A percentile compares a stretch with the other conserved stretches of the same genome.
These are phyloP conservation scores for Manihot esculenta DNA, from an alignment of 441 rosid genomes.

Conservation along the genomic window DNA sequence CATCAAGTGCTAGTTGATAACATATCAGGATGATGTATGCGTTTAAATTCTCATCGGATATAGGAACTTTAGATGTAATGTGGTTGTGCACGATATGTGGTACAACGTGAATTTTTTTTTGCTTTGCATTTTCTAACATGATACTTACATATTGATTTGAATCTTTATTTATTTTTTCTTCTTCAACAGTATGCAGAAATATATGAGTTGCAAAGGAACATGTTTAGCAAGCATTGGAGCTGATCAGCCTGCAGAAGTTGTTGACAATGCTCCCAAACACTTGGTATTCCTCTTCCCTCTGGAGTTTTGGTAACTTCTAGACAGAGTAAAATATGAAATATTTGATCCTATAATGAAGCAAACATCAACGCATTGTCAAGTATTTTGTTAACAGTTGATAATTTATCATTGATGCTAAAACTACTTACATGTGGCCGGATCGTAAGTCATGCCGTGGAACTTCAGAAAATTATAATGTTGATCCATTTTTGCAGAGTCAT, in stretches of 20 bases:
- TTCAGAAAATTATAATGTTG: background rate
- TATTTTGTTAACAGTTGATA: background rate
- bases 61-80: background rate
- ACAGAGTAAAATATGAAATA: background rate
- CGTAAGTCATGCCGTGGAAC: background rate
- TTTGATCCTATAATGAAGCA: background rate
- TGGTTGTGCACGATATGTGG: background rate
- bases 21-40: background rate
- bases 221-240: constrained; percentile 77
- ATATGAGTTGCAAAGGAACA: constrained; percentile 81
- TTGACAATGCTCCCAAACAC: constrained; percentile 75
- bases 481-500: background rate
- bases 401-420: background rate
- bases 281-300: constrained; percentile 49
- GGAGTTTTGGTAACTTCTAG: background rate
- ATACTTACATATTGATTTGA: constrained; percentile 1
- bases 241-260: constrained; percentile 98
- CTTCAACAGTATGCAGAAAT: constrained; percentile 65
- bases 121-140: background rate
- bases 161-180: background rate
- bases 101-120: background rate
- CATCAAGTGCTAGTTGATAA: background rate
- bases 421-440: background rate
- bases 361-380: background rate
- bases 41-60: background rate